Conservation (phyloP, 2,329 filamentous ascomycete species). For the Colletotrichum acutatum region DNA sequence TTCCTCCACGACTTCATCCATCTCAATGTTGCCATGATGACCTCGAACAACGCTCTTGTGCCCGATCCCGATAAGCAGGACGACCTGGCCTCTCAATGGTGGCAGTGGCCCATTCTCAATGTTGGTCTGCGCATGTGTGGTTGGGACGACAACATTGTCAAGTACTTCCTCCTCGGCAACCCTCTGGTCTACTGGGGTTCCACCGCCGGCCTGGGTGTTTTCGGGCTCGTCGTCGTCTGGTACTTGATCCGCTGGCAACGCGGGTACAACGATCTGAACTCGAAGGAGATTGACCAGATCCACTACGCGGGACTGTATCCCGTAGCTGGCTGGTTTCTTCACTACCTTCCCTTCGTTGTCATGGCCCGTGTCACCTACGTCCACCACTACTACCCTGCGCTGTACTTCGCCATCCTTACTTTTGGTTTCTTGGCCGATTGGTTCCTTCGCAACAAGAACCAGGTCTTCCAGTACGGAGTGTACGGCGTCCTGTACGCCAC, state of each 20-base stretch:
- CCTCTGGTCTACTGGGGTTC: constrained; percentile 96
- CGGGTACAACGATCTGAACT: constrained; percentile 85
- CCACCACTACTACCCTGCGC: constrained; percentile 97
- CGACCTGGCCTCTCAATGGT: constrained; percentile 94
- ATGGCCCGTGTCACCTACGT: constrained; percentile 99
- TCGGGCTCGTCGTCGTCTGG: constrained; percentile 80
- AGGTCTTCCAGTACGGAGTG: constrained; percentile 71
- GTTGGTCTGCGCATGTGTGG: constrained; percentile 98
- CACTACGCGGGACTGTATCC: constrained; percentile 95
- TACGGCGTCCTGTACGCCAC: constrained; percentile 79
- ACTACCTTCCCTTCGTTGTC: constrained; percentile 94
- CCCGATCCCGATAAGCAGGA: constrained; percentile 99
- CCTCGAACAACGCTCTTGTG: constrained; percentile 97
- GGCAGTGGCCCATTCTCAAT: constrained; percentile 97
- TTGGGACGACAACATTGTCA: constrained; percentile 95
- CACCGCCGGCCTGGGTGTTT: constrained; percentile 79
- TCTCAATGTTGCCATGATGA: constrained; percentile 99
- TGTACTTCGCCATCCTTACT: constrained; percentile 95
- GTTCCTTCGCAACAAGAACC: constrained; percentile 75
- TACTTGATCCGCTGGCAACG: constrained; percentile 96
- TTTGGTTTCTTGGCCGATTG: constrained; percentile 92
- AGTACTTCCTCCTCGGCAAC: constrained; percentile 98
- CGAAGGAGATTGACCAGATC: constrained; percentile 88
- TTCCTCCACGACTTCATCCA: constrained; percentile 99
- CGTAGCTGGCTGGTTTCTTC: constrained; percentile 91